Evolutionary conservation across 352 stramenopile genomes (phyloP).

Genomic region (Peronospora destructor): DNA sequence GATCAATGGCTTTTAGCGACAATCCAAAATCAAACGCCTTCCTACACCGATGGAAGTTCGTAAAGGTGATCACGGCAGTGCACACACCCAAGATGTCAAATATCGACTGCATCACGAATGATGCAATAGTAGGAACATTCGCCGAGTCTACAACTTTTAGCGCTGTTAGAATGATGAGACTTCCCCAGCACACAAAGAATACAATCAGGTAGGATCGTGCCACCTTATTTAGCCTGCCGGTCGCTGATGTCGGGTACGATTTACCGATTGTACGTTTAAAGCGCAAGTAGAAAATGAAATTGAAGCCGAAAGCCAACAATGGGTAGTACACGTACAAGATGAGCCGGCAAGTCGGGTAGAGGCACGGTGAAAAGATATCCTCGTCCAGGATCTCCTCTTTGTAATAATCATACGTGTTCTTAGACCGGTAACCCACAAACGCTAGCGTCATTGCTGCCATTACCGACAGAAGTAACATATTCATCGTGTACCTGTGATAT

Average conservation of each 20-base stretch:
- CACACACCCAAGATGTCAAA: slow-evolving; percentile 64
- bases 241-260: slow-evolving; percentile 63
- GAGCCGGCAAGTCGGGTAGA: slow-evolving; percentile 58
- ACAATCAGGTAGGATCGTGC: slow-evolving; percentile 59
- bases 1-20: slow-evolving; percentile 71
- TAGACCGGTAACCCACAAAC: slow-evolving; percentile 43
- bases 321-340: slow-evolving; percentile 79
- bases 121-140: slow-evolving; percentile 25
- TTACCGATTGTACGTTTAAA: slow-evolving; percentile 71
- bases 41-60: slow-evolving; percentile 64
- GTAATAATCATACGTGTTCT: slow-evolving; percentile 19
- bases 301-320: slow-evolving; percentile 62
- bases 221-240: slow-evolving; percentile 56
- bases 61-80: slow-evolving; percentile 63
- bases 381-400: slow-evolving; percentile 30
- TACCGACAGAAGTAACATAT: slow-evolving; percentile 59
- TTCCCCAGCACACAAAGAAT: slow-evolving; percentile 72
- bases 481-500: slow-evolving; percentile 56
- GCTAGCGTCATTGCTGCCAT: slow-evolving; percentile 51
- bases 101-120: slow-evolving; percentile 52
- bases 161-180: slow-evolving; percentile 55
- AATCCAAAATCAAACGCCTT: slow-evolving; percentile 74
- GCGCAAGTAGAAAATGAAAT: slow-evolving; percentile 72
- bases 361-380: slow-evolving; percentile 49
- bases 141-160: slow-evolving; percentile 31